Conservation (phyloP, 1,284 basidiomycete genomes). For the Cutaneotrichosporon sp. region DNA sequence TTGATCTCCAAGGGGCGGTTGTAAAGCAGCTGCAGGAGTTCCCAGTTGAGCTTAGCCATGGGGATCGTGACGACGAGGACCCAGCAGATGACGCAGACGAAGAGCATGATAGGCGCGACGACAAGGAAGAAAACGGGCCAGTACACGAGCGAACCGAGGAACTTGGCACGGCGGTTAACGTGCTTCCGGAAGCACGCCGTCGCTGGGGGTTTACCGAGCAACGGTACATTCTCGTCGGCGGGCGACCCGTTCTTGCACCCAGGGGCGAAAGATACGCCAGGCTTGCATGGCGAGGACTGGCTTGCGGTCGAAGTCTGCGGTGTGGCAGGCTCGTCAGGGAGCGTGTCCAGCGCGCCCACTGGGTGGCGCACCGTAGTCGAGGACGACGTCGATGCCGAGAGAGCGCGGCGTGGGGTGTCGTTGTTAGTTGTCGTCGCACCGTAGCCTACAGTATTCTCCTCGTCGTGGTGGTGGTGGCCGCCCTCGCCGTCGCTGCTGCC, state of each 20-base stretch:
- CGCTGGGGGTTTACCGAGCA: constrained; percentile 21
- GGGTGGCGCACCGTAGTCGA: constrained; percentile 20
- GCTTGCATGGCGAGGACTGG: constrained; percentile 8
- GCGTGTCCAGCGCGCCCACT: not conserved
- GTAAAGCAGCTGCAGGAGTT: constrained; percentile 77
- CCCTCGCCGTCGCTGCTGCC: constrained; percentile 8
- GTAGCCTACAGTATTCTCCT: constrained; percentile 4
- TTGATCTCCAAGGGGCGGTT: constrained; percentile 77
- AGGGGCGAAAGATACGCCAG: constrained; percentile 37
- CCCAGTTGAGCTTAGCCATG: constrained; percentile 97
- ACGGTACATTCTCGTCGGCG: constrained; percentile 27
- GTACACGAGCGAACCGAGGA: constrained; percentile 60
- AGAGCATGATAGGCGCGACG: constrained; percentile 81
- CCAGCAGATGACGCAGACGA: constrained; percentile 88
- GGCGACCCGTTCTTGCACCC: constrained; percentile 17
- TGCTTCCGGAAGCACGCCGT: constrained; percentile 27
- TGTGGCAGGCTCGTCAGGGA: constrained; percentile 7
- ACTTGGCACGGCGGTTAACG: constrained; percentile 42
- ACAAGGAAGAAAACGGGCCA: constrained; percentile 69
- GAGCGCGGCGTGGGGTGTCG: not conserved
- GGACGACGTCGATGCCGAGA: constrained; percentile 17
- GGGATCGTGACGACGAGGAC: constrained; percentile 88
- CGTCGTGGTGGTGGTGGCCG: constrained; percentile 4
- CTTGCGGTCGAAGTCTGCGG: not conserved
- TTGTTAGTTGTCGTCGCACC: not conserved